Conservation (phyloP, 805 yeast genomes). For the Kuraishia capsulata region DNA sequence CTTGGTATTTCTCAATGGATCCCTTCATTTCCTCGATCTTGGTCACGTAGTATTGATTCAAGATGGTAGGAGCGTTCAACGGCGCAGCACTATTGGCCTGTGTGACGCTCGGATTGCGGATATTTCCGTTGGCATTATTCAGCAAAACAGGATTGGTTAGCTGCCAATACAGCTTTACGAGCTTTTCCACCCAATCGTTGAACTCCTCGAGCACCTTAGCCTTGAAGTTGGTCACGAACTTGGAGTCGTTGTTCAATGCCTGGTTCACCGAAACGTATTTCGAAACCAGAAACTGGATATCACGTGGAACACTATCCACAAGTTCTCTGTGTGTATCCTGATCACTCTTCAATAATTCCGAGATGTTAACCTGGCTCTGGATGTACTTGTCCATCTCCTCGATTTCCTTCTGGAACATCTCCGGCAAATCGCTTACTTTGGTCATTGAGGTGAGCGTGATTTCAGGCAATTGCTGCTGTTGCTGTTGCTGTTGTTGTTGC, state of each 20-base stretch:
- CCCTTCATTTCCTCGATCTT: constrained; percentile 30
- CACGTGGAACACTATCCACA: constrained; percentile 65
- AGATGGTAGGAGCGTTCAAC: constrained; percentile 42
- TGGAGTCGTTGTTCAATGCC: constrained; percentile 43
- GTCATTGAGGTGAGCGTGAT: constrained; percentile 56
- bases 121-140: constrained; percentile 16
- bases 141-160: constrained; percentile 23
- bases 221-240: constrained; percentile 35
- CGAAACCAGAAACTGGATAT: constrained; percentile 52
- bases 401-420: constrained; percentile 56
- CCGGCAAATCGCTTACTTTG: constrained; percentile 65
- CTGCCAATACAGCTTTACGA: constrained; percentile 24
- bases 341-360: constrained; percentile 58
- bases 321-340: constrained; percentile 53
- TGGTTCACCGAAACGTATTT: constrained; percentile 57
- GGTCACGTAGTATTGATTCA: constrained; percentile 40
- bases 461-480: constrained; percentile 32
- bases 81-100: constrained; percentile 27
- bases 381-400: constrained; percentile 66
- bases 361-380: constrained; percentile 63
- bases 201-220: constrained; percentile 24
- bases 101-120: constrained; percentile 33
- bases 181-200: constrained; percentile 28
- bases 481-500: constrained; percentile 4
- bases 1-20: constrained; percentile 40